Evolutionary conservation across 2,329 filamentous ascomycete species (phyloP), one percentile per base, ranked within the genome.

Genomic region (Stachybotrys elegans): DNA sequence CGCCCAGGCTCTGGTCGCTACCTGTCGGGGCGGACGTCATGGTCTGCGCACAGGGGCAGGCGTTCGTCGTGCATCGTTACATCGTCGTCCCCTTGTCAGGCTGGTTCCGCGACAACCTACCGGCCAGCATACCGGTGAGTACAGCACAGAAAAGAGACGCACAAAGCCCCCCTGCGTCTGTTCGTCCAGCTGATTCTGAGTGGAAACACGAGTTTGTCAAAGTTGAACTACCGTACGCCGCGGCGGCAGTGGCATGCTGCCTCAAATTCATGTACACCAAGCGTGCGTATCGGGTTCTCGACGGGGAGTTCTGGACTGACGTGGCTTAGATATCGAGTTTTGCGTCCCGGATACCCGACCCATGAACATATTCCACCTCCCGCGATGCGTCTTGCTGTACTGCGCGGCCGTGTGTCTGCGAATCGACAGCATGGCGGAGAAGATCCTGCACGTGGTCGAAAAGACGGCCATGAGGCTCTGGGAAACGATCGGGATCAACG

Each of bases 231-330:
- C 38, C 50, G 1, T 55, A 52, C 34, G 52, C 55, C 19, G 50
- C 53, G 6, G 53, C 54, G 34, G 51, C 60, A 14, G 50, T 58
- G 14, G 59, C 48, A 6, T 56, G 61, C 42, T 60, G 60, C 42
- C 53, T 68, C 20, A 52, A 54, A 22, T 68, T 61, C 45, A 57
- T 67, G 41, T 68, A 68, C 43, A 64, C 60, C 5, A 48, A 58
- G 17, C 52, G 65, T 65, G 46, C 45, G 62, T 53, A n/a, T 13
- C n/a, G 13, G 13, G 14, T 37, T 37, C 32, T 36, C 32, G 17
- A 14, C 16, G 11, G 31, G 40, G 22, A 44, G 3, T n/a, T 16
- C 21, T 8, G 16, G 19, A 7, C 6, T 40, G 32, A 3, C n/a
- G n/a, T n/a, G n/a, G n/a, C n/a, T 13, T 31, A 64, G 61, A 45